Conservation (phyloP, 768 basidiomycete genomes). For the Trichaptum fuscoviolaceum region DNA sequence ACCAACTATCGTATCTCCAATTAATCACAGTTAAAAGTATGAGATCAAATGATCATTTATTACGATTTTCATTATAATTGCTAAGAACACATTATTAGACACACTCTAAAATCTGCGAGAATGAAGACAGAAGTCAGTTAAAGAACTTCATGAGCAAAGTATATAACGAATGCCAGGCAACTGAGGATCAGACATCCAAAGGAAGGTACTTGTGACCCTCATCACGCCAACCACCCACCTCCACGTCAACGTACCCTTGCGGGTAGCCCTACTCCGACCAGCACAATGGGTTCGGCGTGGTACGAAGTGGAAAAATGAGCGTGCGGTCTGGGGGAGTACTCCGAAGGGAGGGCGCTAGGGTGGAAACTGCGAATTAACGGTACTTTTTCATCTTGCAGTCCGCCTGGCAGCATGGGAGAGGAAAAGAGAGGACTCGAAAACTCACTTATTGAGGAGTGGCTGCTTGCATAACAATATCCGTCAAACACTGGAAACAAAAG, state of each 20-base stretch:
- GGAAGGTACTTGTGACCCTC: conserved; percentile 70
- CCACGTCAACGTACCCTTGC: conserved; percentile 60
- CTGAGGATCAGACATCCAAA: conserved; percentile 79
- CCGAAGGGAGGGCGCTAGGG: conserved; percentile 61
- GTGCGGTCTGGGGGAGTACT: conserved; percentile 74
- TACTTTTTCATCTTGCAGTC: conserved; percentile 44
- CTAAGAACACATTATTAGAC: too few relatives aligned
- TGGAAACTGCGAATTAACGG: conserved; percentile 86
- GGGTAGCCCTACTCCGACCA: conserved; percentile 57
- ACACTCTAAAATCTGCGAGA: too few relatives aligned
- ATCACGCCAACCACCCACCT: conserved; percentile 69
- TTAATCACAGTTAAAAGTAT: too few relatives aligned
- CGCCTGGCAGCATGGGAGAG: conserved; percentile 3
- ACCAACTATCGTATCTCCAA: too few relatives aligned
- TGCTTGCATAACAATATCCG: too few relatives aligned
- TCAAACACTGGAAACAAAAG: not conserved
- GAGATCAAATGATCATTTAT: too few relatives aligned
- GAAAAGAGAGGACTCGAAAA: conserved; percentile 4
- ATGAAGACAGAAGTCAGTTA: too few relatives aligned
- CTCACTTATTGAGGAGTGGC: not conserved
- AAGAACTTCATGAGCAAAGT: too few relatives aligned
- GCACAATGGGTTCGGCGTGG: conserved; percentile 60
- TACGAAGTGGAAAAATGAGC: conserved; percentile 55
- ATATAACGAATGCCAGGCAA: not conserved
- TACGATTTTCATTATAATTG: too few relatives aligned